These are phyloP conservation scores for Neocucurbitaria cava DNA, from an alignment of 2,329 filamentous ascomycete genomes.

Conservation along the genomic window DNA sequence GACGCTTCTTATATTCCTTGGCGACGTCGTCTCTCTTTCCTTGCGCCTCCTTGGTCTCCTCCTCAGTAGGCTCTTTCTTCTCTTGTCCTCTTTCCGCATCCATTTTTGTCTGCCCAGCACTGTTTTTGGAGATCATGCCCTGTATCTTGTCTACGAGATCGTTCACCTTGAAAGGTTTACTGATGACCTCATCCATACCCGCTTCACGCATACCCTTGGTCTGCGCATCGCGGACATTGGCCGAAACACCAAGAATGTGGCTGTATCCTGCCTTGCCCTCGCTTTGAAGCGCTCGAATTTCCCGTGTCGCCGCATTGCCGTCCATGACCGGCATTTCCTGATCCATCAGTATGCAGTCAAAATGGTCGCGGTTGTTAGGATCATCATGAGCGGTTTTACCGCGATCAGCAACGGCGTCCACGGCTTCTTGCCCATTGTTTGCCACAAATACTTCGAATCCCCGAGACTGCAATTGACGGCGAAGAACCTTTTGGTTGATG, in stretches of 20 bases:
- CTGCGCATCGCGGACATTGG: slow-evolving; percentile 48
- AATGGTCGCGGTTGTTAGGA: slow-evolving; percentile 34
- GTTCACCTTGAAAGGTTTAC: slow-evolving; percentile 50
- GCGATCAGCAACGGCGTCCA: slow-evolving; percentile 47
- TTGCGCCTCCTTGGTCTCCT: background rate
- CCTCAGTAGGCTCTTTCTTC: background rate
- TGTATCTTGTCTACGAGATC: slow-evolving; percentile 41
- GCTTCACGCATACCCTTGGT: slow-evolving; percentile 42
- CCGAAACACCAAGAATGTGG: slow-evolving; percentile 49
- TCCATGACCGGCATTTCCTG: slow-evolving; percentile 56
- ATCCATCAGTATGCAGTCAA: slow-evolving; percentile 54
- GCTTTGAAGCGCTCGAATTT: slow-evolving; percentile 49
- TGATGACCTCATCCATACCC: slow-evolving; percentile 49
- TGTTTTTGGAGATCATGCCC: slow-evolving; percentile 21
- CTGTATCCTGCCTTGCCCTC: slow-evolving; percentile 40
- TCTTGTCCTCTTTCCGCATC: background rate
- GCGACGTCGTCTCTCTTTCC: background rate
- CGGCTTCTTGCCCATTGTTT: slow-evolving; percentile 54
- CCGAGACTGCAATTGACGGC: slow-evolving; percentile 56
- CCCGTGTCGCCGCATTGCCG: slow-evolving; percentile 49
- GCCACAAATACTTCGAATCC: slow-evolving; percentile 52
- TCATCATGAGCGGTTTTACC: slow-evolving; percentile 19
- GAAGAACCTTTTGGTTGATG: slow-evolving; percentile 58
- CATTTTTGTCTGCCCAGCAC: background rate
- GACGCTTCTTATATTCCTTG: background rate